Evolutionary conservation across 2,329 filamentous ascomycete genomes (phyloP).

Genomic region (Hypocreales sp.): DNA sequence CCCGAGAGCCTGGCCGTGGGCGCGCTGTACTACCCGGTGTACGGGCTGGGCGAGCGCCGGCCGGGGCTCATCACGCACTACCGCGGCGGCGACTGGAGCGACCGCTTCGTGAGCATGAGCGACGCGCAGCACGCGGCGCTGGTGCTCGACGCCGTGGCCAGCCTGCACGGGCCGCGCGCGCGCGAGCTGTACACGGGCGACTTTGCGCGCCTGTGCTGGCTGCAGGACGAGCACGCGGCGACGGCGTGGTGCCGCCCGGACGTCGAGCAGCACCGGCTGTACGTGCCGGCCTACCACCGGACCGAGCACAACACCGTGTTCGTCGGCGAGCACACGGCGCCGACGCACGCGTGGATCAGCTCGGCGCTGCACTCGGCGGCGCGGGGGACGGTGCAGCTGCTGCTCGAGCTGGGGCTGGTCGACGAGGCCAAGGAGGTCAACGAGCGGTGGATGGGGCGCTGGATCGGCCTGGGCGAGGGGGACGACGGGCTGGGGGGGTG

Average conservation of each 20-base stretch:
- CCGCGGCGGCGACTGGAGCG: slow-evolving; percentile 4
- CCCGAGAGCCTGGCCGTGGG: slow-evolving; percentile 3
- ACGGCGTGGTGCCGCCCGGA: slow-evolving; percentile 37
- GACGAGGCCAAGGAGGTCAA: slow-evolving; percentile 42
- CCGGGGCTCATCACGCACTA: slow-evolving; percentile 27
- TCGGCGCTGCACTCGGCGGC: slow-evolving; percentile 19
- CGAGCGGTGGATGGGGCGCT: slow-evolving; percentile 43
- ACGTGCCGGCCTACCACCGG: slow-evolving; percentile 43
- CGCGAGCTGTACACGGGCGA: slow-evolving; percentile 39
- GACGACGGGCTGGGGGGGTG: no score
- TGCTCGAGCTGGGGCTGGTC: slow-evolving; percentile 16
- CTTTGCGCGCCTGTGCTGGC: slow-evolving; percentile 44
- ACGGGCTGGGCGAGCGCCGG: slow-evolving; percentile 31
- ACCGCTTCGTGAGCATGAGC: slow-evolving; percentile 3
- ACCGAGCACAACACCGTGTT: slow-evolving; percentile 31
- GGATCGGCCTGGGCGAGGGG: slow-evolving; percentile 27
- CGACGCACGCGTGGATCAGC: slow-evolving; percentile 40
- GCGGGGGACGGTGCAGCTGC: slow-evolving; percentile 35
- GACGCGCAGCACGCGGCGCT: slow-evolving; percentile 2
- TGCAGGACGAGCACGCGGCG: slow-evolving; percentile 36
- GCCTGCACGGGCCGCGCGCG: slow-evolving; percentile 20
- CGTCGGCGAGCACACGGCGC: slow-evolving; percentile 23
- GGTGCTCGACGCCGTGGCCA: slow-evolving; percentile 1
- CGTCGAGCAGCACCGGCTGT: slow-evolving; percentile 40
- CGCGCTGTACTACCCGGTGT: slow-evolving; percentile 33